Base-by-base conservation (phyloP, 305 asterid genomes). In the Salvia sclarea region DNA sequence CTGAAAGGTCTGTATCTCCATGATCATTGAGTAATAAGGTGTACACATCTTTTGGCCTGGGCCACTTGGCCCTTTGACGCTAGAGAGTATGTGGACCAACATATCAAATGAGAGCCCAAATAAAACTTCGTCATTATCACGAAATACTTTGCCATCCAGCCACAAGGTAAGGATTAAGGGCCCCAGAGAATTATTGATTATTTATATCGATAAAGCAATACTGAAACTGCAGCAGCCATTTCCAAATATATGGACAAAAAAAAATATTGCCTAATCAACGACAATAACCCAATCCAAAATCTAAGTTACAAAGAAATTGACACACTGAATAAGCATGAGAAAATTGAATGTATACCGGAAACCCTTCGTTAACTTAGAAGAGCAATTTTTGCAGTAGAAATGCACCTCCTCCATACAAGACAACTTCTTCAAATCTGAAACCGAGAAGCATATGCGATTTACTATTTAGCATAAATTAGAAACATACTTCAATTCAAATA, bases 341-440 rank as follows among this genome's bases (percentile, higher is more conserved):
- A 73, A 58, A 73, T 55, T 17, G 41, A 47, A 59, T 18, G 12
- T 45, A 71, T 75, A 89, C 98, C 96, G 79, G 82, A 93, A 81
- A 68, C 84, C 78, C 78, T 69, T 82, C 5, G 96, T 86, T 82
- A 94, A 73, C 80, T 89, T 83, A 71, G 74, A 60, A 5, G 90
- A 86, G 85, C 97, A 94, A 78, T 73, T 82, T 73, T 88, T 79
- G 89, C 99, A 94, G 95, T 88, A 91, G 80, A 91, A 86, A 75
- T 81, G 78, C 61, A 87, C 91, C 80, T 85, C 96, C 80, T 84
- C 77, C 84, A 75, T 69, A 58, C 87, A 71, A 53, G 96, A 87
- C 61, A 94, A 75, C 61, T 77, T 80, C 85, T 82, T 84, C 49
- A 89, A 25, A 80, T 94, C 98, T 93, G 76, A 68, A 70, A 66